A percentile compares a stretch with the other conserved stretches of the same genome.
phyloP scores from a whole-genome alignment of 2,329 filamentous ascomycete species.

The Colletotrichum truncatum region DNA sequence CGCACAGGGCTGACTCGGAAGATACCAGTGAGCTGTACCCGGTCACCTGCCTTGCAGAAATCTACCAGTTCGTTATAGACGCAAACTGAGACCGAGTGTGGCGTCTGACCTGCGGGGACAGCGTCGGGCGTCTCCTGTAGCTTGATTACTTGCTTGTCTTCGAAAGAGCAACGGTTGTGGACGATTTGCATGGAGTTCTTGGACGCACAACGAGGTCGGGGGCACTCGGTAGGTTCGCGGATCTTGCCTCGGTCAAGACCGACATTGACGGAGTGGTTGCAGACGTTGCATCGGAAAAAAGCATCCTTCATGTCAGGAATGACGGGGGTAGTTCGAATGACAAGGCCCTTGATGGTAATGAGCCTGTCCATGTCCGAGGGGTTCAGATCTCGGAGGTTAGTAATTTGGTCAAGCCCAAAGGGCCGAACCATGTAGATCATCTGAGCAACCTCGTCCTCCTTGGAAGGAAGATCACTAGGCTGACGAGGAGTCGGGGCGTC shows the following conservation, averaged over 20 bases:
- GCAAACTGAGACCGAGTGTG: slow-evolving; percentile 95
- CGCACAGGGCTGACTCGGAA: slow-evolving; percentile 95
- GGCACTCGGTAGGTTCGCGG: slow-evolving; percentile 90
- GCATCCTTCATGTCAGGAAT: slow-evolving; percentile 99
- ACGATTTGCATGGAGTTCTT: slow-evolving; percentile 98
- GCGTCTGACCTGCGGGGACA: slow-evolving; percentile 94
- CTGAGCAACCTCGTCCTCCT: slow-evolving; percentile 83
- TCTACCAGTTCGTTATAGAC: slow-evolving; percentile 98
- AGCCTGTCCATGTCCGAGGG: slow-evolving; percentile 89
- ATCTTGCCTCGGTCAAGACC: slow-evolving; percentile 97
- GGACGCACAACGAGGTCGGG: slow-evolving; percentile 80
- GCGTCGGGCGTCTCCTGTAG: slow-evolving; percentile 96
- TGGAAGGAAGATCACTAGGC: slow-evolving; percentile 61
- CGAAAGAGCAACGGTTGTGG: slow-evolving; percentile 93
- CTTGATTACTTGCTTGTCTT: slow-evolving; percentile 99
- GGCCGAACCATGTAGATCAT: slow-evolving; percentile 87
- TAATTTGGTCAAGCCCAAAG: slow-evolving; percentile 85
- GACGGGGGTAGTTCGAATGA: slow-evolving; percentile 94
- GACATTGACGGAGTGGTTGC: slow-evolving; percentile 89
- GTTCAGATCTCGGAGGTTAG: slow-evolving; percentile 94
- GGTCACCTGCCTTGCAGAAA: slow-evolving; percentile 96
- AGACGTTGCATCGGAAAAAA: slow-evolving; percentile 95
- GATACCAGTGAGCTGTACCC: slow-evolving; percentile 94
- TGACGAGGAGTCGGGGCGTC: slow-evolving; percentile 49
- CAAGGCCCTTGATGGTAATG: slow-evolving; percentile 92